phyloP scores from a whole-genome alignment of 257 asterid genomes.

The Knoxia roxburghii region DNA sequence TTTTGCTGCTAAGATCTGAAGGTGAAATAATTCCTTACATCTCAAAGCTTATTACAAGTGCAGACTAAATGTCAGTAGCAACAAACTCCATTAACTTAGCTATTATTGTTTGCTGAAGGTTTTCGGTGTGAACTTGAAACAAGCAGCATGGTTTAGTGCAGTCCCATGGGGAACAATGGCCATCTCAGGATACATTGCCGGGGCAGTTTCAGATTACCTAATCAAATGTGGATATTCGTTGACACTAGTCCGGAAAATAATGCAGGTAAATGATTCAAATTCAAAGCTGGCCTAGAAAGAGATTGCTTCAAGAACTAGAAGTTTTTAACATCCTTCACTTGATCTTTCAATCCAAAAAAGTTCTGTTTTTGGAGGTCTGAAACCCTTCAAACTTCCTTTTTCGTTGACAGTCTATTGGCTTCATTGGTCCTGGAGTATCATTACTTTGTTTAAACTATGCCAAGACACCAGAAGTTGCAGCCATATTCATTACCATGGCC shows the following conservation, averaged over 20 bases:
- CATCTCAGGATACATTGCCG: conserved; percentile 87
- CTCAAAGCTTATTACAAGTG: neutral
- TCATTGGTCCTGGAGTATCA: conserved; percentile 87
- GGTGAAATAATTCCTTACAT: neutral
- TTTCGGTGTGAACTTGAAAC: conserved; percentile 77
- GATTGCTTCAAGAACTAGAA: neutral
- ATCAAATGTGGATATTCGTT: conserved; percentile 59
- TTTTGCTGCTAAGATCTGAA: neutral
- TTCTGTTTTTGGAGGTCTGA: neutral
- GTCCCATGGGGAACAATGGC: conserved; percentile 99
- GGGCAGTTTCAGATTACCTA: conserved; percentile 65
- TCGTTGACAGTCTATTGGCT: conserved; percentile 67
- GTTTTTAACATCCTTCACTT: neutral
- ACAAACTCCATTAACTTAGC: neutral
- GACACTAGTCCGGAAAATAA: conserved; percentile 72
- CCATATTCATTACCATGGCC: conserved; percentile 52
- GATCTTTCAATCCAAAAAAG: neutral
- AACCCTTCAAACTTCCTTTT: neutral
- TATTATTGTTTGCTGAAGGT: conserved; percentile 35
- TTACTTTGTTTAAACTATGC: conserved; percentile 75
- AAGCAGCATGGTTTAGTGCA: conserved; percentile 99
- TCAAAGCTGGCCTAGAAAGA: neutral
- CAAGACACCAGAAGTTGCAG: conserved; percentile 60
- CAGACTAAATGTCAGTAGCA: neutral
- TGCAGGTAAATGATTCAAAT: conserved; percentile 56